Conservation (phyloP, 2,329 filamentous ascomycete genomes). For the Xylariaceae sp. region DNA sequence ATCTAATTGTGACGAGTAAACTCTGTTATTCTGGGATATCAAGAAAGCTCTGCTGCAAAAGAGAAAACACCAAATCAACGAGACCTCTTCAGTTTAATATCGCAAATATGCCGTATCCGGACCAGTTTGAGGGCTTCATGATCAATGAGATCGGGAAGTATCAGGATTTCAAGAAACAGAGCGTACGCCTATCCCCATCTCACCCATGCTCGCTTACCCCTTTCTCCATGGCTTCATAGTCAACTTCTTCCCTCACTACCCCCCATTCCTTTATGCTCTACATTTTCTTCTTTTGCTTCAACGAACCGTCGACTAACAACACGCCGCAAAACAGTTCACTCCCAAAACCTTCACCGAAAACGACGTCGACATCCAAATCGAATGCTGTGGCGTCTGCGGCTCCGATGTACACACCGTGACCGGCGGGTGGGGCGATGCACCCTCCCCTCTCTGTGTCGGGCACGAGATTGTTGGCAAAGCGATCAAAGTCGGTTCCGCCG, state of each 20-base stretch:
- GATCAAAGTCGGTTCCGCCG: conserved; percentile 35
- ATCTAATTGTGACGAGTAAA: no score
- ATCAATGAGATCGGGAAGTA: conserved; percentile 29
- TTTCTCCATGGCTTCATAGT: no score
- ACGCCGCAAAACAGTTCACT: conserved; percentile 23
- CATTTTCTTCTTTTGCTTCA: no score
- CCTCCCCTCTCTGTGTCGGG: conserved; percentile 48
- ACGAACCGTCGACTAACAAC: neutral
- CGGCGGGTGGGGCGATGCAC: conserved; percentile 31
- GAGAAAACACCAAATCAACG: no score
- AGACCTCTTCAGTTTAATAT: no score
- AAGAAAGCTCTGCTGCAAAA: no score
- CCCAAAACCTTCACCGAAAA: conserved; percentile 39
- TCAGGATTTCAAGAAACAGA: conserved; percentile 30
- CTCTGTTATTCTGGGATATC: no score
- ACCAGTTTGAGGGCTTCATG: conserved; percentile 31
- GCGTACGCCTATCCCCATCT: conserved; percentile 13
- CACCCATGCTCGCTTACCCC: no score
- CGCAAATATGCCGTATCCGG: conserved; percentile 28
- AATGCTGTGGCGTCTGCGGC: conserved; percentile 58
- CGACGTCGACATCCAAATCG: conserved; percentile 66
- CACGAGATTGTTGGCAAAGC: conserved; percentile 58
- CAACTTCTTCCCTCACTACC: neutral
- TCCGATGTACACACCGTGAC: conserved; percentile 45
- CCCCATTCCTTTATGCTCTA: no score